A percentile compares a stretch with the other conserved stretches of the same genome.
Evolutionary conservation across 352 stramenopile species (phyloP).

Genomic region (Pythium volutum): DNA sequence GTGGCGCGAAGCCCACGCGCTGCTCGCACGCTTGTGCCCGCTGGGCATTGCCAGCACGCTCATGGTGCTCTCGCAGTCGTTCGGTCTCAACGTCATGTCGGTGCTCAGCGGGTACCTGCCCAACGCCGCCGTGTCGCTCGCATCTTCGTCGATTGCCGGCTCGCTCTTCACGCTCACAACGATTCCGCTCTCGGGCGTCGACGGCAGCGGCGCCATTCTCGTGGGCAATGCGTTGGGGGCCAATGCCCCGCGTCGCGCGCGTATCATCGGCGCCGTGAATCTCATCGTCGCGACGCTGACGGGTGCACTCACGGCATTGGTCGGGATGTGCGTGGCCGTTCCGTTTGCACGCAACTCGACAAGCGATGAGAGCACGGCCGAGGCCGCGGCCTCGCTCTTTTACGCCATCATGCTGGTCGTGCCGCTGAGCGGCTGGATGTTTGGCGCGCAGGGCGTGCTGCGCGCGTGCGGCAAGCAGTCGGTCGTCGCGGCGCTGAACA

Average conservation of each 20-base stretch:
- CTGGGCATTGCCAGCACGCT: conserved; percentile 42
- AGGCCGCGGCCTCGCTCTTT: conserved; percentile 31
- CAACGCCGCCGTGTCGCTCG: conserved; percentile 46
- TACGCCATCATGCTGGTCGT: conserved; percentile 33
- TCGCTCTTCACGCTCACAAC: conserved; percentile 40
- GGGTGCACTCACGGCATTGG: conserved; percentile 24
- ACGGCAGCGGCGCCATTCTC: conserved; percentile 44
- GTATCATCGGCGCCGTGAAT: conserved; percentile 33
- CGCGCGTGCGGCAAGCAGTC: conserved; percentile 47
- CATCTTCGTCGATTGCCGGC: conserved; percentile 45
- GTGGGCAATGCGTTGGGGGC: conserved; percentile 60
- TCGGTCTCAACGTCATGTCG: conserved; percentile 43
- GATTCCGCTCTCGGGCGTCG: conserved; percentile 48
- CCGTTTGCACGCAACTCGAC: conserved; percentile 44
- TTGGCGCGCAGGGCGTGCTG: conserved; percentile 41
- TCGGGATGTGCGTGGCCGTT: conserved; percentile 30
- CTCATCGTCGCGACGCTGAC: conserved; percentile 19
- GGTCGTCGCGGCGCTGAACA: conserved; percentile 50
- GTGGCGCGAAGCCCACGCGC: conserved; percentile 17
- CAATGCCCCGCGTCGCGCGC: conserved; percentile 39
- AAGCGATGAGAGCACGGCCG: conserved; percentile 28
- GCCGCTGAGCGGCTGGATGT: conserved; percentile 37
- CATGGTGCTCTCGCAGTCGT: conserved; percentile 43
- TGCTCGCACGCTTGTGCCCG: conserved; percentile 10
- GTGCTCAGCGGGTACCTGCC: conserved; percentile 50